These are phyloP conservation scores for Colletotrichum graminicola DNA, from an alignment of 2,329 filamentous ascomycete species.

Conservation along the genomic window DNA sequence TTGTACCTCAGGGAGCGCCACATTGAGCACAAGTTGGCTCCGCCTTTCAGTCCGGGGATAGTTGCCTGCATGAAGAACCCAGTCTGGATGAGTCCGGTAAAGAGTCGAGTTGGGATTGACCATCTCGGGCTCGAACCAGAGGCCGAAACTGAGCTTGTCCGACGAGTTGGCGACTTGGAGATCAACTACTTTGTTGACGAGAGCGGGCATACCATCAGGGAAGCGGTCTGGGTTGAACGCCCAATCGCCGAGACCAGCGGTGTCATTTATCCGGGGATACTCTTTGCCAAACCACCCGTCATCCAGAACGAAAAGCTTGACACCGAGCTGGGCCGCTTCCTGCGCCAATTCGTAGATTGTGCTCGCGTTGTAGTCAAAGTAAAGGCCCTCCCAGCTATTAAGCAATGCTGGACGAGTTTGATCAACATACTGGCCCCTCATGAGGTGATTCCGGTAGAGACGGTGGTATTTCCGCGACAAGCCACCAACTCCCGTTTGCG, in stretches of 20 bases:
- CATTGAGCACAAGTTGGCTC: constrained; percentile 72
- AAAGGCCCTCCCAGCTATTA: constrained; percentile 76
- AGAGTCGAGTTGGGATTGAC: constrained; percentile 72
- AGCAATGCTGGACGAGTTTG: constrained; percentile 67
- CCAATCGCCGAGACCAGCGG: constrained; percentile 74
- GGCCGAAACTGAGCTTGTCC: constrained; percentile 67
- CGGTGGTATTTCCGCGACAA: constrained; percentile 74
- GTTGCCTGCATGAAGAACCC: constrained; percentile 69
- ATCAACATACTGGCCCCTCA: constrained; percentile 66
- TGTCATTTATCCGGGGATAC: constrained; percentile 69
- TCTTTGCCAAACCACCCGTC: constrained; percentile 77
- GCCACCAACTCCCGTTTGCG: constrained; percentile 67
- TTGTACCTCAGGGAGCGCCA: constrained; percentile 71
- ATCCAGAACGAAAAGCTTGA: constrained; percentile 74
- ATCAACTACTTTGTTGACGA: constrained; percentile 64
- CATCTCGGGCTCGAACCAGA: constrained; percentile 79
- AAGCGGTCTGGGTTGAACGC: constrained; percentile 69
- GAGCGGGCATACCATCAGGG: constrained; percentile 65
- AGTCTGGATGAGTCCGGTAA: constrained; percentile 73
- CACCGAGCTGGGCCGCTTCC: constrained; percentile 68
- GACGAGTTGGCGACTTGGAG: constrained; percentile 61
- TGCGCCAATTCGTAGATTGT: constrained; percentile 67
- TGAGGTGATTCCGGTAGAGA: constrained; percentile 71
- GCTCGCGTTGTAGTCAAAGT: constrained; percentile 69
- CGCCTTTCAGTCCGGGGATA: constrained; percentile 68